A percentile compares a stretch with the other conserved stretches of the same genome.
Conservation (phyloP, 163 green algal species). For the Volvox carteri region DNA sequence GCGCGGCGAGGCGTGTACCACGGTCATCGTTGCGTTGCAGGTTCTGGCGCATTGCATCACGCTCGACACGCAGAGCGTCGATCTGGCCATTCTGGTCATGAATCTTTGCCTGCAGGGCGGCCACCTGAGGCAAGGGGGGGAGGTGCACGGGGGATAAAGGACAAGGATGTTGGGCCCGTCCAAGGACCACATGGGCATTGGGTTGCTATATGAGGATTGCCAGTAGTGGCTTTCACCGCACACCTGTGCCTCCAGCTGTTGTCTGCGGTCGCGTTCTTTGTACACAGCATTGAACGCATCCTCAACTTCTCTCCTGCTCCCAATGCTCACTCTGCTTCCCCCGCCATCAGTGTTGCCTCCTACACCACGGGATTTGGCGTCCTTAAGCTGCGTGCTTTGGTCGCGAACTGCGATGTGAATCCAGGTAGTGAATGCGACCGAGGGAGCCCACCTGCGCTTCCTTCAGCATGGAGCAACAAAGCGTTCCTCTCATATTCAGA, state of each 20-base stretch:
- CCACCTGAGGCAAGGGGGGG: neutral
- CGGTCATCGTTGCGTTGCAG: conserved; percentile 12
- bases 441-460: neutral
- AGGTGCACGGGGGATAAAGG: neutral
- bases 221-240: too few species aligned
- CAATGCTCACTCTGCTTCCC: neutral
- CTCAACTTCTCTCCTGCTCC: neutral
- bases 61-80: neutral
- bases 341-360: neutral
- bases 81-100: neutral
- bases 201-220: too few species aligned
- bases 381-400: neutral
- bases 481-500: conserved; percentile 7
- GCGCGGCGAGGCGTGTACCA: neutral
- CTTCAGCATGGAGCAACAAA: conserved; percentile 17
- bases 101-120: conserved; percentile 7
- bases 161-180: too few species aligned
- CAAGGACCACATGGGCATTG: too few species aligned
- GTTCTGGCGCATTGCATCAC: conserved; percentile 15
- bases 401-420: neutral
- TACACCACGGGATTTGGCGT: neutral
- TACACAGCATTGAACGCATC: neutral
- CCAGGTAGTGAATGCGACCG: neutral
- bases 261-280: conserved; percentile 11
- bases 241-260: conserved; percentile 49